A percentile compares a stretch with the other conserved stretches of the same genome.
phyloP scores from a whole-genome alignment of 129 eudicot species.

The Saussurea involucrata region DNA sequence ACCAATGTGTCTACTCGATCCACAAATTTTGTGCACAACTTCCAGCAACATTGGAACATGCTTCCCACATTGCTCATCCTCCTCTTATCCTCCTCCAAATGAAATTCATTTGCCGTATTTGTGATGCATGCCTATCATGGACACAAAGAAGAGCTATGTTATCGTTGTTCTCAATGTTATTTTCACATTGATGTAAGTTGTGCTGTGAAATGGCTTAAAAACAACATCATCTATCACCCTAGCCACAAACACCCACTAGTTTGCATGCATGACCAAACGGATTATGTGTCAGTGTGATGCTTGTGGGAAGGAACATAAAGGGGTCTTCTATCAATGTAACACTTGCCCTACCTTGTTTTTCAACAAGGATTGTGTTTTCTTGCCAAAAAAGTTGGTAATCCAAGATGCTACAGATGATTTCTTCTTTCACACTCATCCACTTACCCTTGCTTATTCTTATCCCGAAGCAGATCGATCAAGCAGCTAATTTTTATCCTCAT shows the following conservation, averaged over 20 bases:
- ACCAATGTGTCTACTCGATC: neutral
- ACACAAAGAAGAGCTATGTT: neutral
- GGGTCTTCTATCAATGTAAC: neutral
- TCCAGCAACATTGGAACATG: neutral
- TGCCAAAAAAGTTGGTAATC: neutral
- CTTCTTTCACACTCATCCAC: neutral
- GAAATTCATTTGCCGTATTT: neutral
- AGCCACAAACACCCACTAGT: neutral
- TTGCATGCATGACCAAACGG: neutral
- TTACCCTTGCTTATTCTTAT: constrained; percentile 4
- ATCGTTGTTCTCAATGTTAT: neutral
- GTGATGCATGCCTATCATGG: neutral
- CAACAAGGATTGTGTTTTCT: neutral
- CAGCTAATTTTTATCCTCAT: neutral
- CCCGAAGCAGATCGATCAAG: neutral
- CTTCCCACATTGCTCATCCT: neutral
- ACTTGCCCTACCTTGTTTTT: neutral
- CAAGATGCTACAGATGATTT: neutral
- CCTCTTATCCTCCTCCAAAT: neutral
- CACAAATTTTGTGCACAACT: neutral
- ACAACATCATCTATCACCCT: neutral
- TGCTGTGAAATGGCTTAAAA: neutral
- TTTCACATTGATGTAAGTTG: neutral
- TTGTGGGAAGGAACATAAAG: neutral
- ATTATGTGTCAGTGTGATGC: neutral